phyloP scores from a whole-genome alignment of 2,329 filamentous ascomycete species.

The Colletotrichum trifolii region DNA sequence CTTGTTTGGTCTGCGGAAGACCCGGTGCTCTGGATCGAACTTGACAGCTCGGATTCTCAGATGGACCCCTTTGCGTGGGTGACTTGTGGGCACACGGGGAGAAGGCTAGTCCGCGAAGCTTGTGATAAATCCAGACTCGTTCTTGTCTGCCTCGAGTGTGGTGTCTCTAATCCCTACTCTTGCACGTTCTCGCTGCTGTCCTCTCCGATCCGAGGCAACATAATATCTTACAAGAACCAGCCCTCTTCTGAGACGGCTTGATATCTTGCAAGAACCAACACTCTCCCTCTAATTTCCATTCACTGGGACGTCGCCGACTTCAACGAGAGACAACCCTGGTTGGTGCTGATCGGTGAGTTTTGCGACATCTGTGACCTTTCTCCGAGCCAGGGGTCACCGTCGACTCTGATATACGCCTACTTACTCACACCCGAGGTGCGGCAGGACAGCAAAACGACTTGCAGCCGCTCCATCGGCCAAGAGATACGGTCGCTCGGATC shows the following conservation, averaged over 20 bases:
- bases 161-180: background rate
- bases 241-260: no score
- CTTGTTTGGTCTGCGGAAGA: slow-evolving; percentile 20
- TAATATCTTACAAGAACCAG: background rate
- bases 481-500: background rate
- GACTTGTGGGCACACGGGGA: slow-evolving; percentile 18
- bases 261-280: no score
- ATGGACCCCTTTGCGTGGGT: slow-evolving; percentile 29
- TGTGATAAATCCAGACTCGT: slow-evolving; percentile 28
- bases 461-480: slow-evolving; percentile 33
- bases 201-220: background rate
- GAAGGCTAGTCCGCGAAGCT: slow-evolving; percentile 18
- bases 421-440: no score
- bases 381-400: background rate
- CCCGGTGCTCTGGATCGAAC: slow-evolving; percentile 23
- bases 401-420: background rate
- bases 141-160: slow-evolving; percentile 3
- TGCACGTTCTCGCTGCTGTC: background rate
- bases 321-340: slow-evolving; percentile 23
- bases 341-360: slow-evolving; percentile 31
- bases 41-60: slow-evolving; percentile 26
- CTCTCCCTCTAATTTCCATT: background rate
- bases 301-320: background rate
- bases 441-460: slow-evolving; percentile 30
- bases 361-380: no score